Base-by-base conservation (phyloP, 148 eudicot genomes). In the Rhododendron henanense region DNA sequence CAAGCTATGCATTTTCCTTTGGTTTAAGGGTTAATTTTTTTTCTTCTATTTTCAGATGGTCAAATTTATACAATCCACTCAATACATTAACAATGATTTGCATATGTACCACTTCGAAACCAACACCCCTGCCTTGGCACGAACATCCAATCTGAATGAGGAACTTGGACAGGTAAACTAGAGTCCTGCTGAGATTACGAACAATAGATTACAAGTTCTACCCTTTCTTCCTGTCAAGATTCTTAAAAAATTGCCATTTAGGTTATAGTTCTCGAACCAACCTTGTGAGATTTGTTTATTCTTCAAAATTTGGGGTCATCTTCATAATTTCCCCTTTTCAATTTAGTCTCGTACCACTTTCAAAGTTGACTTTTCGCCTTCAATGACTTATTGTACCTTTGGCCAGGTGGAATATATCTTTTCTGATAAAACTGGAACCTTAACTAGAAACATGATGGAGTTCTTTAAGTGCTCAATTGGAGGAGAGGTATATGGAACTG, bases 401-500 rank as follows among this genome's bases (percentile, higher is more conserved):
- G 59, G 51, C 92, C 91, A 97, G 99, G 99, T 97, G 91, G 99
- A 97, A 88, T 97, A 97, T 87, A 92, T 97, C 87, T 95, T 97
- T 88, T 92, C 94, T 55, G 99, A 97, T 87, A 97, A 97, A 93
- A 97, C 99, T 85, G 99, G 99, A 71, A 97, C 99, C 48, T 89
- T 97, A 69, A 97, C 99, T 23, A 92, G 96, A 88, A 97, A 97
- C 83, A 88, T 97, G 91, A 97, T 97, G 99, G 99, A 97, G 92
- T 97, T 97, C 88, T 97, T 97, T 82, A 97, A 97, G 88, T 97
- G 98, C 92, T 95, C 99, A 59, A 94, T 97, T 90, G 98, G 96
- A 83, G 98, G 98, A 84, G 93, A 95, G 91, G 85, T 93, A 28
- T 97, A 95, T 92, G 99, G 99, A 88, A 91, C 95, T 84, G 99